phyloP scores from a whole-genome alignment of 352 stramenopile genomes.

The Pythium aristosporum region DNA sequence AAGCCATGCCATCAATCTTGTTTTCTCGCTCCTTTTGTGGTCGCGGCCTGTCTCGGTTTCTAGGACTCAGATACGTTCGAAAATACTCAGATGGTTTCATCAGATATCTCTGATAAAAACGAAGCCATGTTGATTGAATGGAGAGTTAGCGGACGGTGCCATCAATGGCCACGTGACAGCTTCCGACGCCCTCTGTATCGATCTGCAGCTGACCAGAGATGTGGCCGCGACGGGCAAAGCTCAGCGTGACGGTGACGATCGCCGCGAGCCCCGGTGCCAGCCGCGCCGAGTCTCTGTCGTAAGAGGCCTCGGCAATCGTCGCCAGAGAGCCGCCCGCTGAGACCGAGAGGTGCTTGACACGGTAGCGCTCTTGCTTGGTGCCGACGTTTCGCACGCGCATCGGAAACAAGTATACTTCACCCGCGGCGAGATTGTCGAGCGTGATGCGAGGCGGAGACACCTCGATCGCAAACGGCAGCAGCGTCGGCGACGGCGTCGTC shows the following conservation, averaged over 20 bases:
- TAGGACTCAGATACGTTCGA: background rate
- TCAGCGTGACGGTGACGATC: constrained; percentile 62
- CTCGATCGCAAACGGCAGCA: constrained; percentile 57
- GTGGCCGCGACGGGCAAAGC: constrained; percentile 52
- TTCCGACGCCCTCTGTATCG: constrained; percentile 51
- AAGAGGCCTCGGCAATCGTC: constrained; percentile 46
- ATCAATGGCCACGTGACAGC: constrained; percentile 50
- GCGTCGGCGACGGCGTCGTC: constrained; percentile 25
- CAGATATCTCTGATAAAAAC: constrained; percentile 6
- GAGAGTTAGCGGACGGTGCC: constrained; percentile 38
- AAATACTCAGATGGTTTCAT: constrained; percentile 1
- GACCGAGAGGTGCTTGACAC: constrained; percentile 45
- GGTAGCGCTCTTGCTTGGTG: constrained; percentile 64
- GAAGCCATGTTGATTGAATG: constrained; percentile 12
- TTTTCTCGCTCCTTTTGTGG: background rate
- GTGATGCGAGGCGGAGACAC: constrained; percentile 45
- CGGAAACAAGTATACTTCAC: constrained; percentile 68
- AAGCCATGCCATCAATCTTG: background rate
- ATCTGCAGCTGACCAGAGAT: constrained; percentile 43
- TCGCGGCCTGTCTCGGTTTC: background rate
- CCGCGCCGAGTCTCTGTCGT: constrained; percentile 57
- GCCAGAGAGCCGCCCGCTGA: constrained; percentile 41
- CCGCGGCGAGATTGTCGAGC: constrained; percentile 36
- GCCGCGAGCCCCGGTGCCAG: constrained; percentile 55
- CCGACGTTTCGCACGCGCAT: constrained; percentile 69